Conservation (phyloP, 495 filamentous ascomycete species). For the Hypomontagnella submonticulosa region DNA sequence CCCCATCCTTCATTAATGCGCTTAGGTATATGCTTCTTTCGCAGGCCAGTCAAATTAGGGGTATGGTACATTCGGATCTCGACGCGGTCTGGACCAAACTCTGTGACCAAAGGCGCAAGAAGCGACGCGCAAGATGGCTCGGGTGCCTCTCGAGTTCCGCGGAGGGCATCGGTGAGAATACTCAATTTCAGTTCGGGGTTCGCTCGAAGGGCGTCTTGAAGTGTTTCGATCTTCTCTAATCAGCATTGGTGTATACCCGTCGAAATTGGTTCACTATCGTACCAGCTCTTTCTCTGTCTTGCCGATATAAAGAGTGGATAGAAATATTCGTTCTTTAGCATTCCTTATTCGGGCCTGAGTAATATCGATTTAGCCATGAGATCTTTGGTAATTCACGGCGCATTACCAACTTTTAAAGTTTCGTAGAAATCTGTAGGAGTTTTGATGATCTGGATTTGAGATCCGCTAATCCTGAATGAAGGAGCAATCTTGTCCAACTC, state of each 20-base stretch:
- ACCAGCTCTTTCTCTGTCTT: conserved; percentile 91
- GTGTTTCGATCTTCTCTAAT: conserved; percentile 70
- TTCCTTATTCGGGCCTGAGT: conserved; percentile 80
- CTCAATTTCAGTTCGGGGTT: conserved; percentile 86
- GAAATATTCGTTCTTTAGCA: conserved; percentile 82
- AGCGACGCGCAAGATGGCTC: conserved; percentile 90
- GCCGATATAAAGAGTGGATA: conserved; percentile 96
- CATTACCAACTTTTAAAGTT: conserved; percentile 76
- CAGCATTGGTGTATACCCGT: not conserved
- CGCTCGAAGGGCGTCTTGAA: conserved; percentile 76
- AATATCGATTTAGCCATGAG: conserved; percentile 20
- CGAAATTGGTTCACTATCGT: conserved; percentile 27
- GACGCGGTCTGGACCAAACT: conserved; percentile 87
- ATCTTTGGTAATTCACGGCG: conserved; percentile 29
- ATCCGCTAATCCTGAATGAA: conserved; percentile 83
- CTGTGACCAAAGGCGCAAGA: conserved; percentile 78
- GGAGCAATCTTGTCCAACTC: conserved; percentile 92
- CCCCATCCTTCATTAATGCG: conserved; percentile 99
- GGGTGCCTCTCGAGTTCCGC: conserved; percentile 91
- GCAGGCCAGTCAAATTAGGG: conserved; percentile 88
- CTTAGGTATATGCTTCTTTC: conserved; percentile 83
- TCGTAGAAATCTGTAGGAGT: conserved; percentile 87
- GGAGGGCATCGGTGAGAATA: conserved; percentile 90
- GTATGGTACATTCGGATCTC: conserved; percentile 98
- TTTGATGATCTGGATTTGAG: conserved; percentile 81